Evolutionary conservation across 1,139 yeast species (phyloP).

Genomic region (Hansenula sp.): DNA sequence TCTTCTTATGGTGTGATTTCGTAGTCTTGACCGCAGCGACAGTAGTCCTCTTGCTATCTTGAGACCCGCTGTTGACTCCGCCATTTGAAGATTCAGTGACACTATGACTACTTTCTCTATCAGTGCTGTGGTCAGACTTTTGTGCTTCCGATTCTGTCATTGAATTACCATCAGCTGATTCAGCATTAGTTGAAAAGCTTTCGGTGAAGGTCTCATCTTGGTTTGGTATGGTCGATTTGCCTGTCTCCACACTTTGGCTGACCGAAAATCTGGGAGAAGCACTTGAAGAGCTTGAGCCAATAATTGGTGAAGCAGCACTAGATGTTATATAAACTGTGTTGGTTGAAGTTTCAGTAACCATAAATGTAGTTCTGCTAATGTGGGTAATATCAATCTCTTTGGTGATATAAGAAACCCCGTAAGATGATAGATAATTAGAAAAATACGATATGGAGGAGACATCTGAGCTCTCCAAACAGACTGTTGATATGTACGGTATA

Average conservation of each 20-base stretch:
- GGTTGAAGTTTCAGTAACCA: conserved; percentile 18
- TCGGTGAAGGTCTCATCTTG: no score
- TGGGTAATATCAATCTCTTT: conserved; percentile 17
- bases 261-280: not conserved
- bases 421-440: conserved; percentile 14
- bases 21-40: no score
- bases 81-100: no score
- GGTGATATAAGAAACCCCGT: conserved; percentile 18
- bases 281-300: not conserved
- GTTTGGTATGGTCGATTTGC: no score
- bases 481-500: conserved; percentile 14
- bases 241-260: no score
- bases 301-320: not conserved
- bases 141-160: no score
- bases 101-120: no score
- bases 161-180: no score
- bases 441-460: conserved; percentile 15
- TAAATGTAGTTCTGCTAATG: conserved; percentile 15
- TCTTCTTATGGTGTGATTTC: no score
- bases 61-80: conserved; percentile 1
- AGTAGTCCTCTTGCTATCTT: not conserved
- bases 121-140: no score
- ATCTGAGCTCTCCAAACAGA: conserved; percentile 17
- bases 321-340: conserved; percentile 13
- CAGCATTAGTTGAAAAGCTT: no score